phyloP scores from a whole-genome alignment of 805 yeast species.

The Blastobotrys peoriensis region DNA sequence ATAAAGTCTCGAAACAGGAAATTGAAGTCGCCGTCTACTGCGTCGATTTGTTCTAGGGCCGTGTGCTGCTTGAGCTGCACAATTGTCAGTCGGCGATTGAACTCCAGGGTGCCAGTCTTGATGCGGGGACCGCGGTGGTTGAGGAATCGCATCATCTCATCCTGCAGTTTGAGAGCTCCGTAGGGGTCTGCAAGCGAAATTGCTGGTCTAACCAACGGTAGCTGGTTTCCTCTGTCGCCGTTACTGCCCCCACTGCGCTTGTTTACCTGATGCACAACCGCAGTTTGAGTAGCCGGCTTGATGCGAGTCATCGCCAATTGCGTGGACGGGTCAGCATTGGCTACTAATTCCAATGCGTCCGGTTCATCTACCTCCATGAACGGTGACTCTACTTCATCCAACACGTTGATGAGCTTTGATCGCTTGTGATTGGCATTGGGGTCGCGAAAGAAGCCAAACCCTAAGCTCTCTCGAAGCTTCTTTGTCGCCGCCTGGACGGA shows the following conservation, averaged over 20 bases:
- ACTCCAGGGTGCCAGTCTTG: conserved; percentile 7
- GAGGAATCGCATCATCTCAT: conserved; percentile 7
- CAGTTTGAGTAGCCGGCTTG: neutral
- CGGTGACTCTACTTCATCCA: conserved; percentile 5
- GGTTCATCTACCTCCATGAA: conserved; percentile 1
- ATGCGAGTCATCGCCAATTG: neutral
- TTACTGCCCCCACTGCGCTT: neutral
- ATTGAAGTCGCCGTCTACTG: conserved; percentile 8
- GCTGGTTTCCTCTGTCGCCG: neutral
- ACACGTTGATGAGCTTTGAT: no score
- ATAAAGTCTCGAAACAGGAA: conserved; percentile 17
- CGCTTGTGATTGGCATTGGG: no score
- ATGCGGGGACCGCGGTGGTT: neutral
- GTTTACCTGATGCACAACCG: neutral
- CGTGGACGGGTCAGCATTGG: no score
- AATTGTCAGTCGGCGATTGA: conserved; percentile 9
- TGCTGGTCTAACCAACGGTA: neutral
- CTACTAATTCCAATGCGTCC: neutral
- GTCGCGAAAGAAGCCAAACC: no score
- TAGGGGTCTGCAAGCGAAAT: conserved; percentile 4
- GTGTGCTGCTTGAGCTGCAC: conserved; percentile 10
- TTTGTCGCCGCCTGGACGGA: no score
- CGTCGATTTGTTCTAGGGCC: conserved; percentile 8
- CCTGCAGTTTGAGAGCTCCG: conserved; percentile 6
- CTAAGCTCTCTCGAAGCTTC: no score